A percentile compares a stretch with the other conserved stretches of the same genome.
Conservation (phyloP, 139 green algal genomes). For the Chlorella sp. region DNA sequence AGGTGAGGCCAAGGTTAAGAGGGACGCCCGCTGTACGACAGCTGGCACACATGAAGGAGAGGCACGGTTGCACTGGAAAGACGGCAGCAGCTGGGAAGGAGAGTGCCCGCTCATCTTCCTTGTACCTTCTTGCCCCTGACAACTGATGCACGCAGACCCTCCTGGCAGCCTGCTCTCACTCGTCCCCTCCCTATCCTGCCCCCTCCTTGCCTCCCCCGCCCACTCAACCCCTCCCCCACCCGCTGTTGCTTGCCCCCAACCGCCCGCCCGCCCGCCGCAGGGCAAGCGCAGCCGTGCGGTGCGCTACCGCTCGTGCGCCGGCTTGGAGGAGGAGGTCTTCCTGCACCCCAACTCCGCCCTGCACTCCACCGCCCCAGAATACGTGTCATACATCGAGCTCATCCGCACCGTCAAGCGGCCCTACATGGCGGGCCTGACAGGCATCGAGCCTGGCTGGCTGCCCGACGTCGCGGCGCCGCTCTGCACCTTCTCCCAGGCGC, state of each 20-base stretch:
- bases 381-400: slow-evolving; percentile 82
- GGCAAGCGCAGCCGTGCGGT: slow-evolving; percentile 51
- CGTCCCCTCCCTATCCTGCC: too few relatives aligned
- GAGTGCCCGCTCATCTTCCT: too few relatives aligned
- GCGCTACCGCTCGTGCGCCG: slow-evolving; percentile 62
- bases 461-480: slow-evolving; percentile 64
- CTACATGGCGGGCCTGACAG: slow-evolving; percentile 86
- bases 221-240: too few relatives aligned
- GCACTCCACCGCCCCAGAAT: slow-evolving; percentile 70
- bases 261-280: neutral
- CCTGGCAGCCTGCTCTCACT: neutral
- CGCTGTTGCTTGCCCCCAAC: neutral
- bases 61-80: too few relatives aligned
- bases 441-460: slow-evolving; percentile 67
- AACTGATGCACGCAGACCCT: neutral
- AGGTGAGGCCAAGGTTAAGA: slow-evolving; percentile 8
- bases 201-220: too few relatives aligned
- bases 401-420: slow-evolving; percentile 82
- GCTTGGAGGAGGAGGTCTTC: slow-evolving; percentile 74
- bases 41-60: too few relatives aligned
- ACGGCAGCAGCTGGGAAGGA: too few relatives aligned
- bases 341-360: slow-evolving; percentile 90
- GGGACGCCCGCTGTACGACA: slow-evolving; percentile 9
- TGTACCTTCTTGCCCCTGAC: too few relatives aligned
- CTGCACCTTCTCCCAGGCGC: slow-evolving; percentile 60